Conservation (phyloP, 371 early-diverging fungal genomes). For the Rhizopus delemar region DNA sequence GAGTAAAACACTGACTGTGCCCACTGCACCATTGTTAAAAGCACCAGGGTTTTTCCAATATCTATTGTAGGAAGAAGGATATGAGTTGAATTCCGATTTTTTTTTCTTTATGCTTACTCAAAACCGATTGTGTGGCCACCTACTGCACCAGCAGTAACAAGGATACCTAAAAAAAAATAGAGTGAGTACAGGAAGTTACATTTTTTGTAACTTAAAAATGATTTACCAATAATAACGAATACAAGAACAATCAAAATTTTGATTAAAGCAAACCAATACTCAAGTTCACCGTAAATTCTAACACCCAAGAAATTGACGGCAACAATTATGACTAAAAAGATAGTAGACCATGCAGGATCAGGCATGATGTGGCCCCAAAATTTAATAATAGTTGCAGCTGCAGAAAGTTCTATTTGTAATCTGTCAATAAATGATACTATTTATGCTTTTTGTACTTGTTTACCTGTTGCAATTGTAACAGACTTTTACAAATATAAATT, state of each 20-base stretch:
- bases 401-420: constrained; percentile 66
- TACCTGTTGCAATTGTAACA: constrained; percentile 44
- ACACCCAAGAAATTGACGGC: constrained; percentile 62
- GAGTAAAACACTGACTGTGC: constrained; percentile 68
- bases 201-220: neutral
- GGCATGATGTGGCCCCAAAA: constrained; percentile 70
- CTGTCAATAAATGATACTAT: neutral
- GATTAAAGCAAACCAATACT: constrained; percentile 76
- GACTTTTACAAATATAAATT: constrained; percentile 16
- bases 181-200: neutral
- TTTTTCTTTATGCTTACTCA: constrained; percentile 16
- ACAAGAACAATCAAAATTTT: constrained; percentile 70
- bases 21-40: constrained; percentile 74
- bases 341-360: constrained; percentile 61
- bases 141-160: constrained; percentile 66
- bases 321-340: constrained; percentile 60
- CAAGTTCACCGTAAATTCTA: constrained; percentile 70
- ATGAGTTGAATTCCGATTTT: neutral
- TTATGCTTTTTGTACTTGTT: neutral
- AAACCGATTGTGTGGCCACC: constrained; percentile 62
- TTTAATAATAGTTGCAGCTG: constrained; percentile 75
- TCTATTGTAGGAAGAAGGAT: constrained; percentile 15
- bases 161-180: constrained; percentile 48
- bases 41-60: constrained; percentile 78
- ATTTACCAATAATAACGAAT: constrained; percentile 67